Evolutionary conservation across 1,139 yeast species (phyloP), one percentile per base, ranked within the genome.

Genomic region (Hyphopichia wangnamkhiaoensis): DNA sequence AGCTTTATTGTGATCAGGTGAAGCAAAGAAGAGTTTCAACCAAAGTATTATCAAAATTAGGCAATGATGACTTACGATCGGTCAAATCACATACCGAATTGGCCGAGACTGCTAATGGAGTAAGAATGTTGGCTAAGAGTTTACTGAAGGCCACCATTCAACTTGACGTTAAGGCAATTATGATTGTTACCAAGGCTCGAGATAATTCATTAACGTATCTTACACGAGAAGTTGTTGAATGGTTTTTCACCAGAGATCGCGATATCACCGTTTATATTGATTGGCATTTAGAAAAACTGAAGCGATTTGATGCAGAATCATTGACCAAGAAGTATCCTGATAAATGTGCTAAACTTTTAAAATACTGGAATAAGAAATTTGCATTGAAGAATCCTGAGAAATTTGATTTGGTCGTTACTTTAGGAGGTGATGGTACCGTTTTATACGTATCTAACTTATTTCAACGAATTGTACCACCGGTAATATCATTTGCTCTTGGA

Each of bases 361-460:
- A 73, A 50, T 88, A 74, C 58, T 89, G 96, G 96, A 76, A 78
- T 38, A 76, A 79, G 39, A 68, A 71, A 21, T 68, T 82, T 45
- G 77, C 89, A 6, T 62, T 70, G 12, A 63, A 63, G 35, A 73
- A 76, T 39, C 83, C 85, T 0, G 82, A 82, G 37, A 61, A 68
- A 31, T 83, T 88, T 50, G 96, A 89, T 58, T 65, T 88, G 45
- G 89, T 86, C 5, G 72, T 88, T 20, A 85, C 96, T 0, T 61
- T 87, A 24, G 96, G 96, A 14, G 96, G 96, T 16, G 96, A 88
- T 55, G 96, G 96, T 21, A 88, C 96, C 0, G 95, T 88, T 6
- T 63, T 88, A 31, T 86, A 80, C 55, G 94, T 84, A 1, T 83
- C 91, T 1, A 84, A 86, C 34, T 61, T 88, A 37, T 88, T 88